These are phyloP conservation scores for Fusarium denticulatum DNA, from an alignment of 2,329 filamentous ascomycete genomes.

Conservation along the genomic window DNA sequence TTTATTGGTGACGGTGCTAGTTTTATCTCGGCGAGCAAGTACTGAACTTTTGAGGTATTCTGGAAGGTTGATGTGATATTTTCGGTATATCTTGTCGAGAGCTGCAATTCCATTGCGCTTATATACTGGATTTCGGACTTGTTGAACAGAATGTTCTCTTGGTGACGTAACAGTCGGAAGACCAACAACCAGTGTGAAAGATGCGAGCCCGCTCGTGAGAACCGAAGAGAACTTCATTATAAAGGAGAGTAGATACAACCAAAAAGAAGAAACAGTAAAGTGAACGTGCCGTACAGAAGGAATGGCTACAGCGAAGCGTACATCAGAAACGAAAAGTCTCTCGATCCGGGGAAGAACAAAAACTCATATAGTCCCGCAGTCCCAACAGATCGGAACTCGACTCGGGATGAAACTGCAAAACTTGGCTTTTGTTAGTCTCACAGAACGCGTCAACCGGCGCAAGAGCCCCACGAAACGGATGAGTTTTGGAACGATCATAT, in stretches of 20 bases:
- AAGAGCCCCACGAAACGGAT: neutral
- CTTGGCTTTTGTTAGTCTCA: neutral
- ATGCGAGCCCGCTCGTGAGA: conserved; percentile 22
- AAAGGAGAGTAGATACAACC: conserved; percentile 11
- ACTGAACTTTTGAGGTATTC: conserved; percentile 15
- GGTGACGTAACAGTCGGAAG: neutral
- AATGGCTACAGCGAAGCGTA: neutral
- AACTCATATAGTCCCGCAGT: conserved; percentile 10
- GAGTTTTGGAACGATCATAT: conserved; percentile 12
- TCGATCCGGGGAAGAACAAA: neutral
- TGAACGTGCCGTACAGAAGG: neutral
- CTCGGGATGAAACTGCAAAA: neutral
- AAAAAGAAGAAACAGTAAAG: neutral
- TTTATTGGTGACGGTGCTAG: conserved; percentile 43
- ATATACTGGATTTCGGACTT: conserved; percentile 51
- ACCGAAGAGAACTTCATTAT: conserved; percentile 26
- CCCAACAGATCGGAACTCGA: conserved; percentile 5
- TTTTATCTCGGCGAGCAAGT: conserved; percentile 42
- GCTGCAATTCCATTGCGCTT: conserved; percentile 48
- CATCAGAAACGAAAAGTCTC: too few species aligned
- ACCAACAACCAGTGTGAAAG: conserved; percentile 14
- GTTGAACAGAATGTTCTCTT: conserved; percentile 43
- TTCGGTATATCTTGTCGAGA: conserved; percentile 48
- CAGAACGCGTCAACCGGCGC: conserved; percentile 14
- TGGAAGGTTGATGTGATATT: conserved; percentile 50